A percentile compares a stretch with the other conserved stretches of the same genome.
Evolutionary conservation across 2,329 filamentous ascomycete genomes (phyloP).

Genomic region (Geoglossum cookeanum): DNA sequence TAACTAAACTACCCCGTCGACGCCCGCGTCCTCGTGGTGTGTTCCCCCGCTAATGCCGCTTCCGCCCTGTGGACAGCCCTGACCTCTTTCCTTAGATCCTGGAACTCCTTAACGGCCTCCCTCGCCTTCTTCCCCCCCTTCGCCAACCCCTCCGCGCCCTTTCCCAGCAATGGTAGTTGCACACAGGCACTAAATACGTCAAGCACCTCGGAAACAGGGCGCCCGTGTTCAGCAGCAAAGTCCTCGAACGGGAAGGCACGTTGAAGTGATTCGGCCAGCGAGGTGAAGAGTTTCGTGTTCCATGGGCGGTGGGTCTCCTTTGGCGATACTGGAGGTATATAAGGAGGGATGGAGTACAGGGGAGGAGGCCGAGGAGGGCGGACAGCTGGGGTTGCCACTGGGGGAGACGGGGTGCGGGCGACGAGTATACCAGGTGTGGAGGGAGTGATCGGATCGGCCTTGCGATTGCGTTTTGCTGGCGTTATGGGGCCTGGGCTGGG

Average conservation of each 20-base stretch:
- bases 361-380: constrained; percentile 5
- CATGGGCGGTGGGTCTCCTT: constrained; percentile 13
- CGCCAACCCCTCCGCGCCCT: constrained; percentile 25
- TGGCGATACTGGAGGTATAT: not conserved
- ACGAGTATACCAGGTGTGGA: not conserved
- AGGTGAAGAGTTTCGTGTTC: constrained; percentile 25
- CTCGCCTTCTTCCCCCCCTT: constrained; percentile 25
- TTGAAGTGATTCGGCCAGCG: constrained; percentile 30
- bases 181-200: constrained; percentile 30
- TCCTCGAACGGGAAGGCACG: constrained; percentile 27
- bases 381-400: constrained; percentile 1
- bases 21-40: too few relatives aligned
- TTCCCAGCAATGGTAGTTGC: constrained; percentile 28
- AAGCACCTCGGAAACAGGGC: constrained; percentile 25
- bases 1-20: too few relatives aligned
- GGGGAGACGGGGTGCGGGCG: not conserved
- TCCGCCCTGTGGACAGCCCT: not conserved
- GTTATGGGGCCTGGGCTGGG: not conserved
- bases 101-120: constrained; percentile 25
- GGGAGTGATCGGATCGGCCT: not conserved
- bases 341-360: not conserved
- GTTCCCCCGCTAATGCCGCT: too few relatives aligned
- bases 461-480: not conserved
- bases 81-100: constrained; percentile 22
- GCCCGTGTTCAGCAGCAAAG: constrained; percentile 26